These are phyloP conservation scores for Penicillium dipodomyicola DNA, from an alignment of 495 filamentous ascomycete species.

Conservation along the genomic window DNA sequence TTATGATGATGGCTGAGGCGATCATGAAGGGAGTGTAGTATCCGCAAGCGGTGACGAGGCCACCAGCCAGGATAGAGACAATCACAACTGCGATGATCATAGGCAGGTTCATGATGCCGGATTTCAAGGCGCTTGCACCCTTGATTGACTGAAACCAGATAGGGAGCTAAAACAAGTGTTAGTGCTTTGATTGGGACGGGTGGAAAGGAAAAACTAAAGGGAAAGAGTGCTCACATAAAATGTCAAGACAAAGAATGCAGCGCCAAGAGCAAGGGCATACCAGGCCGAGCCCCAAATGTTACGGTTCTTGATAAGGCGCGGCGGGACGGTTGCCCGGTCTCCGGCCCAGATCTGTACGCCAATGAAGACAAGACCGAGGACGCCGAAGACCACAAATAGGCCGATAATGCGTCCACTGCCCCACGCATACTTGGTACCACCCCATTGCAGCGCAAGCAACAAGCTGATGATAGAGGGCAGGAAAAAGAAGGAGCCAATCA, in stretches of 20 bases:
- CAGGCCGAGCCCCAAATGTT: conserved; percentile 56
- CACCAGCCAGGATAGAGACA: conserved; percentile 60
- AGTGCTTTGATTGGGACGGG: conserved; percentile 11
- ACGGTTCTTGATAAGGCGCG: conserved; percentile 69
- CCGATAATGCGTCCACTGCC: conserved; percentile 61
- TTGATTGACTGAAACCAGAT: conserved; percentile 91
- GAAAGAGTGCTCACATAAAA: conserved; percentile 43
- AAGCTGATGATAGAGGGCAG: conserved; percentile 70
- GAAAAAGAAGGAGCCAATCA: conserved; percentile 63
- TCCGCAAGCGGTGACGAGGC: conserved; percentile 58
- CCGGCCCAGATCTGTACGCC: conserved; percentile 63
- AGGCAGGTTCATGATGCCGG: conserved; percentile 76
- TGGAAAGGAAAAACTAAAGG: background rate
- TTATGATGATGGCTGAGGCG: conserved; percentile 52
- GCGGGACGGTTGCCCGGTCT: conserved; percentile 75
- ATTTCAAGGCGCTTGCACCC: conserved; percentile 60
- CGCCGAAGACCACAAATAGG: conserved; percentile 65
- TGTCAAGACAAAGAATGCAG: conserved; percentile 64
- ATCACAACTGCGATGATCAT: conserved; percentile 64
- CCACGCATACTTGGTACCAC: conserved; percentile 70
- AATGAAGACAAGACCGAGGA: conserved; percentile 63
- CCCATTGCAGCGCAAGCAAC: conserved; percentile 83
- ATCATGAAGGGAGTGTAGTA: conserved; percentile 80
- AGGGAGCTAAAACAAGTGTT: conserved; percentile 56
- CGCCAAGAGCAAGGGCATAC: conserved; percentile 57